These are phyloP conservation scores for Mucor lusitanicus DNA, from an alignment of 371 early-diverging fungal genomes.

Conservation along the genomic window DNA sequence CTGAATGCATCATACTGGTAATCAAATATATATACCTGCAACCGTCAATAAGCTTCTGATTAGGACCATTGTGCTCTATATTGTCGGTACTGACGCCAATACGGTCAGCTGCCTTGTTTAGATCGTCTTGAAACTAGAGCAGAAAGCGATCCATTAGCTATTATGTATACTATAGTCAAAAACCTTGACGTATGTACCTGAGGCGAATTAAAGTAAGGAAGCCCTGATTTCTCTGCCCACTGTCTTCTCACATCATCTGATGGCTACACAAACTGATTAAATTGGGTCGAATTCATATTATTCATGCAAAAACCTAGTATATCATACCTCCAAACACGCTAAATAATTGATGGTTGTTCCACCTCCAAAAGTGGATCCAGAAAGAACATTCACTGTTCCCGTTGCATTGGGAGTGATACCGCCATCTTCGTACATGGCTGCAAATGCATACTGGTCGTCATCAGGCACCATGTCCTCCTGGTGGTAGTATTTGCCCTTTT, in stretches of 20 bases:
- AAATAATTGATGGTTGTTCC: conserved; percentile 66
- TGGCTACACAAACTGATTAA: neutral
- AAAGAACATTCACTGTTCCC: conserved; percentile 43
- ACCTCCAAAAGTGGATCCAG: conserved; percentile 63
- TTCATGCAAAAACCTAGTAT: neutral
- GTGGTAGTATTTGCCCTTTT: conserved; percentile 60
- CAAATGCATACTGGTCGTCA: conserved; percentile 39
- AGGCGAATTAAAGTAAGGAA: conserved; percentile 3
- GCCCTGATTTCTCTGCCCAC: conserved; percentile 2
- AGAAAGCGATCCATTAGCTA: neutral
- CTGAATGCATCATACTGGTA: no score
- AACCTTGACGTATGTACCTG: neutral
- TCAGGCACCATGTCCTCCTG: conserved; percentile 50
- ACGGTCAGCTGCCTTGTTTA: conserved; percentile 58
- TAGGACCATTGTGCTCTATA: conserved; percentile 63
- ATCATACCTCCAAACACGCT: conserved; percentile 49
- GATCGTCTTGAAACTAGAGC: conserved; percentile 26
- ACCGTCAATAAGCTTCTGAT: conserved; percentile 64
- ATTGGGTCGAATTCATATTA: neutral
- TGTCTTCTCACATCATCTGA: neutral
- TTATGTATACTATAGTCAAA: neutral
- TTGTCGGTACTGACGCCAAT: conserved; percentile 59
- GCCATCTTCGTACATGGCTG: conserved; percentile 44
- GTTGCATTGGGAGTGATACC: conserved; percentile 34
- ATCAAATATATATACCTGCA: conserved; percentile 51